A percentile compares a stretch with the other conserved stretches of the same genome.
Evolutionary conservation across 2,329 filamentous ascomycete genomes (phyloP).

Genomic region (Pestalotiopsis sp.): DNA sequence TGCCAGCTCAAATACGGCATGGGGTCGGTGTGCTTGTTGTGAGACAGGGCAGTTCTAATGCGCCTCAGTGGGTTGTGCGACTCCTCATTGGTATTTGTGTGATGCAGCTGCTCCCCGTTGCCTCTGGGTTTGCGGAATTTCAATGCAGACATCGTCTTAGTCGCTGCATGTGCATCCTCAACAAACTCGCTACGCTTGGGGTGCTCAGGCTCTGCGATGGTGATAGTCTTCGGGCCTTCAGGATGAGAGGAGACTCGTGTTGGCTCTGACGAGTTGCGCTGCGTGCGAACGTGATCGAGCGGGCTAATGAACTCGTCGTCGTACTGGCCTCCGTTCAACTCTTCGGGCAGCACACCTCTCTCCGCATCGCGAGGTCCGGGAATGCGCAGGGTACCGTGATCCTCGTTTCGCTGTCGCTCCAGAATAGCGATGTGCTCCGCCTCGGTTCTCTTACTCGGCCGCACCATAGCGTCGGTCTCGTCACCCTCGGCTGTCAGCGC

Average conservation of each 20-base stretch:
- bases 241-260: conserved; percentile 20
- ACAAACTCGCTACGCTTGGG: conserved; percentile 36
- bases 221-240: conserved; percentile 57
- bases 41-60: conserved; percentile 56
- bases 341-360: conserved; percentile 69
- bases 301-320: conserved; percentile 26
- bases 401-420: conserved; percentile 75
- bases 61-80: conserved; percentile 43
- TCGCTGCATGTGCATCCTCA: conserved; percentile 43
- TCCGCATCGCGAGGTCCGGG: conserved; percentile 91
- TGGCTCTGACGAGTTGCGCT: conserved; percentile 12
- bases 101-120: conserved; percentile 36
- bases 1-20: conserved; percentile 94
- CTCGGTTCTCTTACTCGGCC: conserved; percentile 55
- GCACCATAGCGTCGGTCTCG: conserved; percentile 45
- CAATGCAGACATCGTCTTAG: conserved; percentile 39
- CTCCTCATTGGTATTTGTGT: conserved; percentile 31
- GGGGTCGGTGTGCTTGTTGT: conserved; percentile 51
- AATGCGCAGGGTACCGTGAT: conserved; percentile 78
- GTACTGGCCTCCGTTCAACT: conserved; percentile 38
- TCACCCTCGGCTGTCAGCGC: conserved; percentile 34
- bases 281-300: conserved; percentile 27
- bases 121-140: conserved; percentile 44
- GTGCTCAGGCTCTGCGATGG: conserved; percentile 62
- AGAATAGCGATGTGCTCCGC: conserved; percentile 88